Base-by-base conservation (phyloP, 495 filamentous ascomycete genomes). In the Annulohypoxylon bovei region DNA sequence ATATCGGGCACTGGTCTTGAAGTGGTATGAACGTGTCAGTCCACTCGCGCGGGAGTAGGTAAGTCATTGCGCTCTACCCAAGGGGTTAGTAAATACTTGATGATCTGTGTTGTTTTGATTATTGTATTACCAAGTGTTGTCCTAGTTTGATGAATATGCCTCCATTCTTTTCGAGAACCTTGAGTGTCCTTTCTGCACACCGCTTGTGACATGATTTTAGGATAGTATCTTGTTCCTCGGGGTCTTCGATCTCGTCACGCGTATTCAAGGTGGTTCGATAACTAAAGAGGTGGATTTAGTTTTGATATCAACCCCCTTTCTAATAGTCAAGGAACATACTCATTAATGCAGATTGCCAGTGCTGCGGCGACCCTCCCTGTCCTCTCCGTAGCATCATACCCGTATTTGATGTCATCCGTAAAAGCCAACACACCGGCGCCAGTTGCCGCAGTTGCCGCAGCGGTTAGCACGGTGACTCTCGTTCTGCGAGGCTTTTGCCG, bases 61-160 rank as follows among this genome's bases (percentile, higher is more conserved):
- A 99, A 73, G 93, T 94, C 93, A 99, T 93, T 67, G 93, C 95
- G 75, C 92, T 95, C 85, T 87, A 58, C 33, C 32, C 6, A 11
- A 7, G 11, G 27, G 12, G 68, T 79, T 40, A 80, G 75, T 52
- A 57, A 46, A 18, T 8, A 28, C 14, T 22, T 42, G 25, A 46
- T 16, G 28, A 23, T 23, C 7, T n/a, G 27, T 22, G 16, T n/a
- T 12, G 20, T 4, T 7, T n/a, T 9, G 22, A 42, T n/a, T 42
- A 5, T 47, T 0, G 23, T 28, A 65, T 60, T 82, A 88, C 87
- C 78, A 99, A 80, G 81, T 99, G 95, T 70, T 99, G 95, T 22
- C 95, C 95, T 25, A 99, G 81, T 78, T 99, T 99, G 75, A 99
- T 98, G 72, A 98, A 99, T 72, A 99, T 94, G 5, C 94, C 97